A percentile compares a stretch with the other conserved stretches of the same genome.
These are phyloP conservation scores for Pseudevernia furfuracea DNA, from an alignment of 495 filamentous ascomycete species.

Conservation along the genomic window DNA sequence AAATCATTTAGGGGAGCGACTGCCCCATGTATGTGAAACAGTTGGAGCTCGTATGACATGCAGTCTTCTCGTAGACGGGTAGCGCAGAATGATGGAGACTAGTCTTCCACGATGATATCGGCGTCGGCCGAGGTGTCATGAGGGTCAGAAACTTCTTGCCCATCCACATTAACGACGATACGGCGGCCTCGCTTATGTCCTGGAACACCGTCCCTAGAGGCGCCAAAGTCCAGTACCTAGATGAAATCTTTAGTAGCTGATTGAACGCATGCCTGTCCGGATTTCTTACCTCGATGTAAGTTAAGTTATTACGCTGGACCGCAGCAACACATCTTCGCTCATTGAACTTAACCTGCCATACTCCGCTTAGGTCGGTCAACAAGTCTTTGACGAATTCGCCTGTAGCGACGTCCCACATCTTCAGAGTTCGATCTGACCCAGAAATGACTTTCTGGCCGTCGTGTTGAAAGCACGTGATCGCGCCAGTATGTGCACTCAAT, in stretches of 20 bases:
- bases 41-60: neutral
- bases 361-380: slow-evolving; percentile 86
- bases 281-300: slow-evolving; percentile 84
- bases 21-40: neutral
- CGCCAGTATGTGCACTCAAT: slow-evolving; percentile 86
- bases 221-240: slow-evolving; percentile 86
- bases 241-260: neutral
- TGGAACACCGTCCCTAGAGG: slow-evolving; percentile 70
- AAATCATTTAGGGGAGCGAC: neutral
- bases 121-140: slow-evolving; percentile 33
- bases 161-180: slow-evolving; percentile 63
- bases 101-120: slow-evolving; percentile 38
- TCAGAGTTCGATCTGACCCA: slow-evolving; percentile 88
- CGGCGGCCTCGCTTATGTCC: slow-evolving; percentile 69
- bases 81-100: slow-evolving; percentile 1
- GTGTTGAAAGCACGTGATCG: slow-evolving; percentile 98
- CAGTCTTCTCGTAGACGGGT: neutral
- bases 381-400: slow-evolving; percentile 92
- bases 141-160: slow-evolving; percentile 36
- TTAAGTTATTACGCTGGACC: slow-evolving; percentile 84
- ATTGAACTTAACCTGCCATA: slow-evolving; percentile 99
- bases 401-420: slow-evolving; percentile 96
- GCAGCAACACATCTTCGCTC: slow-evolving; percentile 92
- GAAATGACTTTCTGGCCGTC: slow-evolving; percentile 95
- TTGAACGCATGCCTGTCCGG: neutral